Percentiles rank a stretch among this genome's conserved stretches.
Conservation (phyloP, 83 land plant species). For the Picea abies region DNA sequence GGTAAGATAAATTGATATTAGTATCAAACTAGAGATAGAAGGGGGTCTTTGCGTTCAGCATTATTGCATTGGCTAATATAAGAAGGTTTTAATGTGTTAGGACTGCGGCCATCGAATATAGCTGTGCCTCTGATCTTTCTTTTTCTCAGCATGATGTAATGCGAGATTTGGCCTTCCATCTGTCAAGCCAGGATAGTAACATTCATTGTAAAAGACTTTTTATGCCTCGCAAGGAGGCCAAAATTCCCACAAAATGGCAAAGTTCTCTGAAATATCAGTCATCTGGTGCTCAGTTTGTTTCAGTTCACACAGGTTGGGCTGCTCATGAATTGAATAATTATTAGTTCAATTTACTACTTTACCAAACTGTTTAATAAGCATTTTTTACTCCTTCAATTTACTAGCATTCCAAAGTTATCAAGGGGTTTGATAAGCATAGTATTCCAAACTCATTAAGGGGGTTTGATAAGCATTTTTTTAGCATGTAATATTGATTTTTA, state of each 20-base stretch:
- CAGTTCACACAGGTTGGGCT: constrained; percentile 57
- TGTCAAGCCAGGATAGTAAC: constrained; percentile 21
- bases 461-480: not conserved
- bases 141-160: constrained; percentile 66
- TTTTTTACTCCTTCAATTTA: not conserved
- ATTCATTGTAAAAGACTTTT: constrained; percentile 36
- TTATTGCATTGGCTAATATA: too few relatives aligned
- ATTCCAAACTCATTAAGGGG: not conserved
- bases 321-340: not conserved
- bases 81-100: not conserved
- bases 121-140: constrained; percentile 41
- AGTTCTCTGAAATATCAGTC: constrained; percentile 29
- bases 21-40: not conserved
- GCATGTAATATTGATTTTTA: not conserved
- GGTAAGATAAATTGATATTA: not conserved
- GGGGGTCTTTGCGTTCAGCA: not conserved
- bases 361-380: not conserved
- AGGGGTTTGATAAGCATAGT: not conserved
- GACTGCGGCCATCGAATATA: not conserved
- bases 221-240: constrained; percentile 52
- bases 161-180: constrained; percentile 58
- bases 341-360: not conserved
- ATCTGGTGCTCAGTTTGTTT: constrained; percentile 58
- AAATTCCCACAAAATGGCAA: constrained; percentile 61
- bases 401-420: too few relatives aligned